Conservation (phyloP, 352 stramenopile genomes). For the Phytopythium vexans region DNA sequence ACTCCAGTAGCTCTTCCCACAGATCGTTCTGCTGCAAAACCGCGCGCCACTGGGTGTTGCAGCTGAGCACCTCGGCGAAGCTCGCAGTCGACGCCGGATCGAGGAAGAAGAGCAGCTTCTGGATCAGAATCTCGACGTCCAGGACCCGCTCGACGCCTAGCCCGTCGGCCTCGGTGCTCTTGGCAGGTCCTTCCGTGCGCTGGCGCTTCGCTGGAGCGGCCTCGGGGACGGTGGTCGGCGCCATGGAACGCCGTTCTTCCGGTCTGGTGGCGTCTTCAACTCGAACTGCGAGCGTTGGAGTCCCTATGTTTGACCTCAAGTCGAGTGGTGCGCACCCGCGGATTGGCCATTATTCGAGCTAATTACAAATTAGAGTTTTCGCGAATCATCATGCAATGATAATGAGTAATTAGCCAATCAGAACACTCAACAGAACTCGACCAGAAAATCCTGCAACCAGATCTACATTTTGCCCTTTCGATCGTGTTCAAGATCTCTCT, state of each 20-base stretch:
- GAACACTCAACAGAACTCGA: too few species aligned
- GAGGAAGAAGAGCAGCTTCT: constrained; percentile 19
- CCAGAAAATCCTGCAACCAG: too few species aligned
- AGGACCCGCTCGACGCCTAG: constrained; percentile 12
- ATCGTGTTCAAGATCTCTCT: too few species aligned
- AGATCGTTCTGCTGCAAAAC: constrained; percentile 18
- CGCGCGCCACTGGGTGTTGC: constrained; percentile 15
- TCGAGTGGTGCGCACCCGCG: neutral
- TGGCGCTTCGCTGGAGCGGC: constrained; percentile 13
- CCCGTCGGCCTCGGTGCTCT: neutral
- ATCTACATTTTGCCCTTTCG: too few species aligned
- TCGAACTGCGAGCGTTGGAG: neutral
- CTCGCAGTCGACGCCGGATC: constrained; percentile 20
- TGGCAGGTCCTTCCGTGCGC: neutral
- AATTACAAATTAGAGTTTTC: too few species aligned
- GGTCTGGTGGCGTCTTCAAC: constrained; percentile 3
- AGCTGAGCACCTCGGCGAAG: constrained; percentile 28
- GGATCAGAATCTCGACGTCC: constrained; percentile 29
- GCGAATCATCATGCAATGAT: too few species aligned
- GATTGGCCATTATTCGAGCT: too few species aligned
- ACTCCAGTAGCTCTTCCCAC: constrained; percentile 19
- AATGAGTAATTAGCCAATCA: too few species aligned
- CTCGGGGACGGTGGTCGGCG: neutral
- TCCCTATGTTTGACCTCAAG: neutral
- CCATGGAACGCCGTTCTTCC: neutral